phyloP scores from a whole-genome alignment of 2,329 filamentous ascomycete genomes.

The Fusarium abutilonis region DNA sequence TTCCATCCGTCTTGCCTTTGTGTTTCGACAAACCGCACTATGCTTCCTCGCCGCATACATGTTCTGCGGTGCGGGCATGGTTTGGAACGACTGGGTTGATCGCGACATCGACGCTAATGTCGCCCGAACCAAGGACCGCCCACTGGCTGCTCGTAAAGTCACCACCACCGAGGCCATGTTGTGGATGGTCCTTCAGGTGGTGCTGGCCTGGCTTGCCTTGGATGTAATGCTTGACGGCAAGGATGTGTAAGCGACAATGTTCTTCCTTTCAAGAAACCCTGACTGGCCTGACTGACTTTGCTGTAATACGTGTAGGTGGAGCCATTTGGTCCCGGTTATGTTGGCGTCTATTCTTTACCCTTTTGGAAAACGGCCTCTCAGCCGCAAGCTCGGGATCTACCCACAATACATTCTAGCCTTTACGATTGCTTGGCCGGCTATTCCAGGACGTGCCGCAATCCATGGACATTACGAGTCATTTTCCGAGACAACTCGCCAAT shows the following conservation, averaged over 20 bases:
- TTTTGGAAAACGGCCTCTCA: constrained; percentile 37
- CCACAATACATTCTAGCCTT: constrained; percentile 42
- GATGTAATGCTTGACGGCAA: neutral
- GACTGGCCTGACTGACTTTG: too few relatives aligned
- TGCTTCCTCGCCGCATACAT: constrained; percentile 40
- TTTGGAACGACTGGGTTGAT: constrained; percentile 47
- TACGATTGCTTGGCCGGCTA: constrained; percentile 39
- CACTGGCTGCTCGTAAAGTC: constrained; percentile 40
- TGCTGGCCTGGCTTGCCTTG: neutral
- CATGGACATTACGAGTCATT: constrained; percentile 30
- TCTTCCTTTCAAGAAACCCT: too few relatives aligned
- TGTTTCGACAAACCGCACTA: constrained; percentile 39
- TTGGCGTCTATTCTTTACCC: constrained; percentile 37
- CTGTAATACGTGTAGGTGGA: constrained; percentile 34
- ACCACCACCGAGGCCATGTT: constrained; percentile 35
- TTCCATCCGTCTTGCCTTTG: constrained; percentile 17
- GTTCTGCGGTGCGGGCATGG: constrained; percentile 47
- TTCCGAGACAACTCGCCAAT: constrained; percentile 25
- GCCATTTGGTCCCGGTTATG: constrained; percentile 34
- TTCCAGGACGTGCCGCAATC: constrained; percentile 38
- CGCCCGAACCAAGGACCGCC: constrained; percentile 45
- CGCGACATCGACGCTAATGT: constrained; percentile 45
- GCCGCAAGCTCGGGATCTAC: constrained; percentile 34
- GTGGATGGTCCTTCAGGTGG: neutral
- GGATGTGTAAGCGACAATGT: constrained; percentile 5